These are phyloP conservation scores for Backusella mclennaniae DNA, from an alignment of 192 early-diverging fungal genomes.

Conservation along the genomic window DNA sequence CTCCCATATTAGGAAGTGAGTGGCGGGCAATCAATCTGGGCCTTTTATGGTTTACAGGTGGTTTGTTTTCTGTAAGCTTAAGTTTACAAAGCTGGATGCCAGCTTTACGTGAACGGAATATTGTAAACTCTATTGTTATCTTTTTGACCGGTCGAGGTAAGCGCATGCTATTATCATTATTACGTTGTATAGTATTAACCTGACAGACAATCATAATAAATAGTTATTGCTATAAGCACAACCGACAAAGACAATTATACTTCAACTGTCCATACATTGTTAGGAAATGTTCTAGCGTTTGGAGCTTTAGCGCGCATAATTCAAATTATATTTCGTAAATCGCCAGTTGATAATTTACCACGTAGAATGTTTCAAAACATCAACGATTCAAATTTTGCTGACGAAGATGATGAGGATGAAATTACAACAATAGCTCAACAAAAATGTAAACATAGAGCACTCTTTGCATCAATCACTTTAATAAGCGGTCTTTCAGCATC, in stretches of 20 bases:
- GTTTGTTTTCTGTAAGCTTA: conserved; percentile 38
- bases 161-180: neutral
- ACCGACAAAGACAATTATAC: conserved; percentile 5
- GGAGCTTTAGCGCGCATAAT: conserved; percentile 8
- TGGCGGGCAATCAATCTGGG: conserved; percentile 41
- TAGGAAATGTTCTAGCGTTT: conserved; percentile 19
- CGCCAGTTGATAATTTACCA: conserved; percentile 21
- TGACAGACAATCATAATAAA: neutral
- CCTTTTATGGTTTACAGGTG: conserved; percentile 45
- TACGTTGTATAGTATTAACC: neutral
- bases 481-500: conserved; percentile 39
- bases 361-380: conserved; percentile 13
- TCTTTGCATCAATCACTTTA: conserved; percentile 33
- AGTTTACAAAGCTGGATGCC: conserved; percentile 30
- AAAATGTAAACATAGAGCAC: conserved; percentile 18
- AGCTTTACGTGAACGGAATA: conserved; percentile 36
- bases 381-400: neutral
- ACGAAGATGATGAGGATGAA: conserved; percentile 13
- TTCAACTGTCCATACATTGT: conserved; percentile 4
- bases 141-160: conserved; percentile 39
- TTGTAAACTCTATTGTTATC: conserved; percentile 39
- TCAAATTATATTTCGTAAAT: conserved; percentile 23
- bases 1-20: conserved; percentile 15
- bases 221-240: conserved; percentile 5
- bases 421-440: neutral